Evolutionary conservation across 371 early-diverging fungal species (phyloP).

Genomic region (Mucor velutinosus): DNA sequence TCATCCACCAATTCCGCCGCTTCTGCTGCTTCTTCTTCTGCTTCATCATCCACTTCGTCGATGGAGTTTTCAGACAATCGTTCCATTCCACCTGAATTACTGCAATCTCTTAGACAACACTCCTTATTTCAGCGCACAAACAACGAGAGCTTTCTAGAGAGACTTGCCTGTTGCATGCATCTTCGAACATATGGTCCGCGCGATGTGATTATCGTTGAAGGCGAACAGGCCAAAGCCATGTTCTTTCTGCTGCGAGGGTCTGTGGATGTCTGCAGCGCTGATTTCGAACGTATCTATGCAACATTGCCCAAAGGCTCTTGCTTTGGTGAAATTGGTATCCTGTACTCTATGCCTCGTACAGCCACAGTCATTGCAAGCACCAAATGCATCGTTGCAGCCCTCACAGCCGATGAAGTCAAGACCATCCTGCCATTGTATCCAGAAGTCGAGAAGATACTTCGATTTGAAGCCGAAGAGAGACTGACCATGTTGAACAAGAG

Average conservation of each 20-base stretch:
- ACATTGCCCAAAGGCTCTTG: constrained; percentile 72
- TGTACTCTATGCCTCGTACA: constrained; percentile 79
- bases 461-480: constrained; percentile 64
- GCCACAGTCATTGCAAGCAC: constrained; percentile 78
- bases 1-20: neutral
- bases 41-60: neutral
- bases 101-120: constrained; percentile 41
- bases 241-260: constrained; percentile 82
- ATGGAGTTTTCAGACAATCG: constrained; percentile 8
- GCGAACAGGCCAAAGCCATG: constrained; percentile 81
- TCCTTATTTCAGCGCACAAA: constrained; percentile 49
- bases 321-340: constrained; percentile 83
- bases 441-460: constrained; percentile 55
- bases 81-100: constrained; percentile 38
- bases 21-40: constrained; percentile 1
- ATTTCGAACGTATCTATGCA: constrained; percentile 76
- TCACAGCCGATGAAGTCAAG: constrained; percentile 63
- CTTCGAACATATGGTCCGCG: constrained; percentile 57
- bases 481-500: constrained; percentile 41
- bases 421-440: constrained; percentile 55
- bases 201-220: constrained; percentile 71
- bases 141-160: constrained; percentile 39
- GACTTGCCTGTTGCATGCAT: constrained; percentile 48
- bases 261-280: constrained; percentile 79
- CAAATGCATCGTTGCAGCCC: constrained; percentile 68